A percentile compares a stretch with the other conserved stretches of the same genome.
Evolutionary conservation across 208 protist genomes (phyloP).

Genomic region (Wallacemonas sp.): DNA sequence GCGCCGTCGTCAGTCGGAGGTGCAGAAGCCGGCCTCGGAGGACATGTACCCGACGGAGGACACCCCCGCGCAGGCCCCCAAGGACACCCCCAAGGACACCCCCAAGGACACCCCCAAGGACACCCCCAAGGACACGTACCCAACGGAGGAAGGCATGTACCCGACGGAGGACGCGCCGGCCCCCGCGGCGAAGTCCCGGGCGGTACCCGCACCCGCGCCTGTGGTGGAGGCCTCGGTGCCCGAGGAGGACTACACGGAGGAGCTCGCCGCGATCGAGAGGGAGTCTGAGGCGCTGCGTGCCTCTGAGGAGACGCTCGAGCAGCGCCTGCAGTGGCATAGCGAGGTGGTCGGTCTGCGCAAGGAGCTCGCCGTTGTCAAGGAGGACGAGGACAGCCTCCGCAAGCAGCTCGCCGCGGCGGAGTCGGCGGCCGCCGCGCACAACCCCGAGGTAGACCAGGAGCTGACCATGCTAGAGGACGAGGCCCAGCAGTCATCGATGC

Average conservation of each 20-base stretch:
- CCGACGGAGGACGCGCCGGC: too few relatives aligned
- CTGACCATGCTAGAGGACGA: constrained; percentile 63
- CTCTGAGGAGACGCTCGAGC: constrained; percentile 31
- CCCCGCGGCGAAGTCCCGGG: constrained; percentile 14
- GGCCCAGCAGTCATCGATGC: constrained; percentile 57
- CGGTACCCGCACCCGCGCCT: not conserved
- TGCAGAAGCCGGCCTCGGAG: not conserved
- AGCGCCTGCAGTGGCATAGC: constrained; percentile 71
- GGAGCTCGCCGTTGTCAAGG: constrained; percentile 63
- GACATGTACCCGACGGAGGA: constrained; percentile 4
- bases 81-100: not conserved
- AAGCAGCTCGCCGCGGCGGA: constrained; percentile 41
- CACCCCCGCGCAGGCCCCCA: not conserved
- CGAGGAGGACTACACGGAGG: not conserved
- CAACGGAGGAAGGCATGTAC: constrained; percentile 18
- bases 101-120: constrained; percentile 5
- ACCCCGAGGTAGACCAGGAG: constrained; percentile 49
- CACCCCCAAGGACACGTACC: constrained; percentile 2
- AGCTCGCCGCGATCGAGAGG: not conserved
- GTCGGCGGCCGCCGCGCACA: constrained; percentile 31
- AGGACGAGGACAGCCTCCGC: constrained; percentile 55
- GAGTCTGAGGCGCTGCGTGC: constrained; percentile 13
- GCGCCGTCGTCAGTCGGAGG: constrained; percentile 26
- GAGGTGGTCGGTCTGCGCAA: constrained; percentile 68
- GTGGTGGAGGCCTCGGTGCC: not conserved